Evolutionary conservation across 108 stramenopile genomes (phyloP).

Genomic region (Pseudonitzschia pungens): DNA sequence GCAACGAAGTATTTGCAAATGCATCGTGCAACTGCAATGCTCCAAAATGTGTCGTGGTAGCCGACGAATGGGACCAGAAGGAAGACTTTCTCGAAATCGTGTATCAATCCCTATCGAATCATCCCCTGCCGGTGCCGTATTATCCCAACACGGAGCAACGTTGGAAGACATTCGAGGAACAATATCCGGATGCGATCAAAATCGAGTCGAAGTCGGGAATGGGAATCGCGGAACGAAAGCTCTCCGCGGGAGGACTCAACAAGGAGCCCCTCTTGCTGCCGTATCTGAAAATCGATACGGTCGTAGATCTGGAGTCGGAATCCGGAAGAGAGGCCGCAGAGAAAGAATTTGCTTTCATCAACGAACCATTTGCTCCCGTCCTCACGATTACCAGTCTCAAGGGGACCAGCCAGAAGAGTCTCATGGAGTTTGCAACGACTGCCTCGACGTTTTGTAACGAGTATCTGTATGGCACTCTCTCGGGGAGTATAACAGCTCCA

Average conservation of each 20-base stretch:
- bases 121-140: conserved; percentile 22
- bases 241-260: conserved; percentile 4
- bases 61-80: conserved; percentile 31
- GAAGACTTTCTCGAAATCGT: conserved; percentile 22
- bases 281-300: conserved; percentile 4
- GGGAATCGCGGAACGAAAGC: conserved; percentile 16
- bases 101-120: not conserved
- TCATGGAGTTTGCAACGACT: conserved; percentile 6
- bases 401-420: not conserved
- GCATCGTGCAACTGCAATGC: conserved; percentile 36
- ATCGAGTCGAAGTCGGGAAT: conserved; percentile 9
- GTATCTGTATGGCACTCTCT: conserved; percentile 24
- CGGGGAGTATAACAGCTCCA: conserved; percentile 14
- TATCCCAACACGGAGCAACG: conserved; percentile 28
- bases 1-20: conserved; percentile 17
- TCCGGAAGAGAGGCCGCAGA: conserved; percentile 8
- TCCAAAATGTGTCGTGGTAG: conserved; percentile 26
- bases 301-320: conserved; percentile 13
- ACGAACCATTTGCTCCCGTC: conserved; percentile 41
- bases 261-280: conserved; percentile 14
- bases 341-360: conserved; percentile 30
- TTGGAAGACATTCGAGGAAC: conserved; percentile 18
- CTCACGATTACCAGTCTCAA: conserved; percentile 21
- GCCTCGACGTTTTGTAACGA: conserved; percentile 32
- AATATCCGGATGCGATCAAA: conserved; percentile 21